Conservation (phyloP, 2,329 filamentous ascomycete species). For the Tolypocladium sp. region DNA sequence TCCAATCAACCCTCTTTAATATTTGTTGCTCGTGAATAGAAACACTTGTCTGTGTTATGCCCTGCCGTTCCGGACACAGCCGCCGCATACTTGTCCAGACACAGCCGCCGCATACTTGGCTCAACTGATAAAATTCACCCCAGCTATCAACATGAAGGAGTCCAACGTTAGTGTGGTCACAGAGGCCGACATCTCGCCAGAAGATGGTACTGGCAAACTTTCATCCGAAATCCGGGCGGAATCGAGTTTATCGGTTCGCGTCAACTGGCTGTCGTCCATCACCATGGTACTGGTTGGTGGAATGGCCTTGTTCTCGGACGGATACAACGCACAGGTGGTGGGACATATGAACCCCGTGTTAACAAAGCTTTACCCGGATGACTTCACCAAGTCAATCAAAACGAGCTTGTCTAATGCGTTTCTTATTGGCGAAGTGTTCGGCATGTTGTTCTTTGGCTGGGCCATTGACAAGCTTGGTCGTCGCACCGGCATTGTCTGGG, state of each 20-base stretch:
- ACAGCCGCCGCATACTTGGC: too few relatives aligned
- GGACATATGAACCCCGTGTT: conserved; percentile 22
- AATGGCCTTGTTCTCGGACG: conserved; percentile 21
- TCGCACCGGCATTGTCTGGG: conserved; percentile 33
- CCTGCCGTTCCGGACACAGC: too few relatives aligned
- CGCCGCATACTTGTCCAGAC: too few relatives aligned
- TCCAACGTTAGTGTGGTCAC: not conserved
- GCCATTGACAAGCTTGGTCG: conserved; percentile 36
- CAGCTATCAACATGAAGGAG: not conserved
- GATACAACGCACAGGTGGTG: conserved; percentile 24
- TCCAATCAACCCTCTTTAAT: too few relatives aligned
- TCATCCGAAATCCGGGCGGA: not conserved
- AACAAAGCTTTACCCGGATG: conserved; percentile 18
- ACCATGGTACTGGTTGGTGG: conserved; percentile 17
- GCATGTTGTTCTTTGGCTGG: conserved; percentile 28
- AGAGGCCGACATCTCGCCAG: not conserved
- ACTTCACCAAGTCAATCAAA: conserved; percentile 23
- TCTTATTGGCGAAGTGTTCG: conserved; percentile 30
- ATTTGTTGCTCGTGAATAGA: too few relatives aligned
- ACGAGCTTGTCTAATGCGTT: conserved; percentile 29
- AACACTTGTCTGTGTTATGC: not conserved
- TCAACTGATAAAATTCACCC: not conserved
- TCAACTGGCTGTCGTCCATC: not conserved
- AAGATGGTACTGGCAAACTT: not conserved
- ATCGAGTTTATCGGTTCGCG: not conserved